A percentile compares a stretch with the other conserved stretches of the same genome.
Conservation (phyloP, 768 basidiomycete species). For the Lepiota brunneoincarnata region DNA sequence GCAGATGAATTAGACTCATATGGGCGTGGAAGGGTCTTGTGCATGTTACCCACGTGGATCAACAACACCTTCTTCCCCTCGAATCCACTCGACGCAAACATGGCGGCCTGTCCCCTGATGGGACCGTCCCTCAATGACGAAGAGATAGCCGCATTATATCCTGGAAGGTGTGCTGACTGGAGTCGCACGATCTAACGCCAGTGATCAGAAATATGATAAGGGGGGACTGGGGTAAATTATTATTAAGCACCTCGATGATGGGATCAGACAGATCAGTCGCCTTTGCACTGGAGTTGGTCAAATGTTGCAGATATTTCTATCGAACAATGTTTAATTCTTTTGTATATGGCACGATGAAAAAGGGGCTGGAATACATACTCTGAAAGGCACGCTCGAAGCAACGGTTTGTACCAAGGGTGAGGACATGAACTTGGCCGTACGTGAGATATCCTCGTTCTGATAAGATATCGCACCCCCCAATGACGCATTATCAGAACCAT, state of each 20-base stretch:
- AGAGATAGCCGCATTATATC: slow-evolving; percentile 75
- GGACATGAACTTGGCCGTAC: slow-evolving; percentile 77
- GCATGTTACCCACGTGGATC: slow-evolving; percentile 51
- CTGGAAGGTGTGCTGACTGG: slow-evolving; percentile 72
- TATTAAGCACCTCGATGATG: slow-evolving; percentile 36
- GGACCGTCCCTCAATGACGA: slow-evolving; percentile 74
- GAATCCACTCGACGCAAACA: slow-evolving; percentile 51
- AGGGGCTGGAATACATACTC: slow-evolving; percentile 35
- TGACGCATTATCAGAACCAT: not conserved
- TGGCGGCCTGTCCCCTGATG: slow-evolving; percentile 54
- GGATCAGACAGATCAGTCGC: slow-evolving; percentile 24
- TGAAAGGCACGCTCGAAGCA: slow-evolving; percentile 59
- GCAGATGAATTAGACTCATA: not conserved
- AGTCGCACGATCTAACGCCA: slow-evolving; percentile 62
- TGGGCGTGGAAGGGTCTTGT: not conserved
- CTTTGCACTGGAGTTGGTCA: slow-evolving; percentile 34
- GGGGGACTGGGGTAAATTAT: not conserved
- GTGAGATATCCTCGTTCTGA: slow-evolving; percentile 64
- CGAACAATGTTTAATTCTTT: not conserved
- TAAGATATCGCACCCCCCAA: not conserved
- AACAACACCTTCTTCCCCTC: slow-evolving; percentile 51
- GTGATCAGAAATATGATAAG: not conserved
- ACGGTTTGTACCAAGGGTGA: slow-evolving; percentile 69
- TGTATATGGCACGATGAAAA: not conserved
- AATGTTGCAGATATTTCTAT: slow-evolving; percentile 51